Conservation (phyloP, 2,329 filamentous ascomycete genomes). For the Fusarium dlaminii region DNA sequence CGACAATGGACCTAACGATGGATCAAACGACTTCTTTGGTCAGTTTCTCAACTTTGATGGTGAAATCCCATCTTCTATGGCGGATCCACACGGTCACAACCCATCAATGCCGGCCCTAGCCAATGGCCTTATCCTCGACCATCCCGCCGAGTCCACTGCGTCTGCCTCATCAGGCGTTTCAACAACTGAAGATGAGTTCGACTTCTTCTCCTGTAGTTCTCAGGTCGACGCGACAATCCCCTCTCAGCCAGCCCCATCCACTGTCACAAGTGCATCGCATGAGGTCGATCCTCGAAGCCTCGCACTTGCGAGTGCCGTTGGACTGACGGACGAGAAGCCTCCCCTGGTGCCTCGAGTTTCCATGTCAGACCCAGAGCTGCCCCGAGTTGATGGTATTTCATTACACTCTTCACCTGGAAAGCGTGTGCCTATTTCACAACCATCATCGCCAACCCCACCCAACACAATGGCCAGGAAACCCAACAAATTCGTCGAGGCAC, state of each 20-base stretch:
- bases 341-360: conserved; percentile 47
- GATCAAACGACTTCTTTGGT: conserved; percentile 48
- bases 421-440: conserved; percentile 44
- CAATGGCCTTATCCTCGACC: conserved; percentile 44
- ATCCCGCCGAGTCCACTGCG: conserved; percentile 45
- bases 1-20: conserved; percentile 44
- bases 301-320: conserved; percentile 28
- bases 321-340: conserved; percentile 29
- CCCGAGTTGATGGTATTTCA: conserved; percentile 59
- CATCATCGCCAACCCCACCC: conserved; percentile 47
- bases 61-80: conserved; percentile 37
- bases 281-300: conserved; percentile 46
- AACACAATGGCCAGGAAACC: conserved; percentile 45
- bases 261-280: conserved; percentile 25
- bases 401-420: conserved; percentile 49
- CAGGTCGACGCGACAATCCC: conserved; percentile 41
- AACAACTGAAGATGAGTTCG: conserved; percentile 48
- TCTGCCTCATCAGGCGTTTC: conserved; percentile 51
- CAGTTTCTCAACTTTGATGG: conserved; percentile 52
- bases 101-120: conserved; percentile 39
- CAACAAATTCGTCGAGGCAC: conserved; percentile 54
- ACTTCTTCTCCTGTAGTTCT: conserved; percentile 50
- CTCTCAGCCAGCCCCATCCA: conserved; percentile 32
- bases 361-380: conserved; percentile 60
- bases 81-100: conserved; percentile 31